Base-by-base conservation (phyloP, 371 early-diverging fungal species). In the Blakeslea trispora region DNA sequence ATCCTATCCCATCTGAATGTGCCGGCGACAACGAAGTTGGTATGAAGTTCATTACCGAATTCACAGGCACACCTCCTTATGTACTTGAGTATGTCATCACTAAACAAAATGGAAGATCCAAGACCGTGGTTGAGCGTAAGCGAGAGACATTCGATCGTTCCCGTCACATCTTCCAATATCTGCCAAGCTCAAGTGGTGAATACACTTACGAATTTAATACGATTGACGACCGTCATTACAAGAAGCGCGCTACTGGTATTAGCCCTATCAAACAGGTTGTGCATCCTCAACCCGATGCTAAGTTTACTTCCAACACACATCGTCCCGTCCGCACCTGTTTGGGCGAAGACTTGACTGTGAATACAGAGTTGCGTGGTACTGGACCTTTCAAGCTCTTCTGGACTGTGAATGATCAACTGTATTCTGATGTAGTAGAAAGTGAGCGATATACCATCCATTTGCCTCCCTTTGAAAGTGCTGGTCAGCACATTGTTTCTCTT, bases 211-310 rank as follows among this genome's bases (percentile, higher is more conserved):
- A 75, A 17, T 76, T 80, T 41, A 59, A 24, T 10, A 23, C 62
- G 0, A 47, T 80, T 55, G 64, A 66, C 46, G 80, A 80, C 51
- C 48, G 60, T 6, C 59, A 76, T 31, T 80, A 80, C 41, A 79
- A 73, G 62, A 63, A 69, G 8, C 69, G 60, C 5, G 41, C 64
- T 13, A 57, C 71, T 13, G 45, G 58, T 2, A 62, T 72, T 17
- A 43, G 58, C 14, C 52, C 69, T 1, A 65, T 76, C 49, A 60
- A 69, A 10, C 80, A 80, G 48, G 49, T 60, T 1, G 80, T 80
- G 1, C 77, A 77, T 59, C 80, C 80, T 56, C 80, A 80, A 53
- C 80, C 80, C 14, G 69, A 76, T 46, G 80, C 80, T 34, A 54
- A 61, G n/a, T 80, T 80, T 50, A 66, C 28, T n/a, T 5, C 56